These are phyloP conservation scores for Emericellopsis atlantica DNA, from an alignment of 2,329 filamentous ascomycete species.

Conservation along the genomic window DNA sequence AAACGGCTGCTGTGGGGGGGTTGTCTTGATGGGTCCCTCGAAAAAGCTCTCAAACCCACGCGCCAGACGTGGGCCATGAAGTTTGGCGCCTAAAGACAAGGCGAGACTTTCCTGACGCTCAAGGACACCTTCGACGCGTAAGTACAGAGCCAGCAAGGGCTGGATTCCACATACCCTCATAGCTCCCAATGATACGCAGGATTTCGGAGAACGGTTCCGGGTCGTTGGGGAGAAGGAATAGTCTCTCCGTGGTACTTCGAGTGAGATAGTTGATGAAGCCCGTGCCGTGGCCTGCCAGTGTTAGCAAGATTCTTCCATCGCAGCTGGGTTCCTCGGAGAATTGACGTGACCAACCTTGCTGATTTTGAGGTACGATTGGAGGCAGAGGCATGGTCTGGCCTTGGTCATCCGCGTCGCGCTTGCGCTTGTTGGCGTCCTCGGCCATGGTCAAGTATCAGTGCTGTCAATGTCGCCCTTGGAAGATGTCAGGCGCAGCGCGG, in stretches of 20 bases:
- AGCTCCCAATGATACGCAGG: constrained; percentile 60
- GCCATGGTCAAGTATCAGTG: too few relatives aligned
- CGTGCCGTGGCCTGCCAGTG: not conserved
- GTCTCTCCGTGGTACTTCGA: constrained; percentile 26
- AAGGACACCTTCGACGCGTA: constrained; percentile 46
- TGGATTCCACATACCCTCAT: constrained; percentile 42
- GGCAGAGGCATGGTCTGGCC: constrained; percentile 13
- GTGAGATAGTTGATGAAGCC: constrained; percentile 41
- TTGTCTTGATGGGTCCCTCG: constrained; percentile 58
- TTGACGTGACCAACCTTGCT: not conserved
- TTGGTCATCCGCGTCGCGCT: constrained; percentile 32
- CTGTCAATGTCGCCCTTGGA: too few relatives aligned
- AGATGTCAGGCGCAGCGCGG: too few relatives aligned
- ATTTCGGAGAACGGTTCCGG: constrained; percentile 61
- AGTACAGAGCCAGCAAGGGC: not conserved
- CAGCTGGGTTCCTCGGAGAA: not conserved
- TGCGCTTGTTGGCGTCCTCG: constrained; percentile 25
- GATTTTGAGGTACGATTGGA: constrained; percentile 1
- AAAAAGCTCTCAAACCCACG: constrained; percentile 81
- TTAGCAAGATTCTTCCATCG: not conserved
- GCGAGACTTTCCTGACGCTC: constrained; percentile 80
- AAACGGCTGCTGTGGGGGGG: constrained; percentile 36
- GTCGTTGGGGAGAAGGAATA: constrained; percentile 40
- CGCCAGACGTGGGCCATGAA: constrained; percentile 69
- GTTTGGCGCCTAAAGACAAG: constrained; percentile 70